Percentiles rank a stretch among this genome's conserved stretches.
These are phyloP conservation scores for Aspergillus sp. DNA, from an alignment of 2,329 filamentous ascomycete genomes.

Conservation along the genomic window DNA sequence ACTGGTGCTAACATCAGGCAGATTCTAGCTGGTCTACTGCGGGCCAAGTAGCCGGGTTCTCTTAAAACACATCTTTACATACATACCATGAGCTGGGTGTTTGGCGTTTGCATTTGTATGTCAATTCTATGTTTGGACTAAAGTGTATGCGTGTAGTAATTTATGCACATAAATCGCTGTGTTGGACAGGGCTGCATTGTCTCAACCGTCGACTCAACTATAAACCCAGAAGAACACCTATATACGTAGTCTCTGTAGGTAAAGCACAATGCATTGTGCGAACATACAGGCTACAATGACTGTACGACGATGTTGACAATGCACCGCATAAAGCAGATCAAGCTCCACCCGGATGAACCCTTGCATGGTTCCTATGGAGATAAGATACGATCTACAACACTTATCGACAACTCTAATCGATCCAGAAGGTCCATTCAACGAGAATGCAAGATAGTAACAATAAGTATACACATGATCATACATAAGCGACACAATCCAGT, in stretches of 20 bases:
- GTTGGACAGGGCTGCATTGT: too few species aligned
- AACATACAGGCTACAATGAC: too few species aligned
- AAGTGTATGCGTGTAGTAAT: not conserved
- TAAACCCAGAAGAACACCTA: too few species aligned
- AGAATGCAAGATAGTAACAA: not conserved
- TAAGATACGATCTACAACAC: not conserved
- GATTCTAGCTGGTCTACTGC: constrained; percentile 18
- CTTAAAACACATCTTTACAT: not conserved
- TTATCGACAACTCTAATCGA: not conserved
- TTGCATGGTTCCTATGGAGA: not conserved
- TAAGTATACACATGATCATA: not conserved
- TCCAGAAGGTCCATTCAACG: not conserved
- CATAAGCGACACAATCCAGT: not conserved
- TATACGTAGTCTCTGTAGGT: too few species aligned
- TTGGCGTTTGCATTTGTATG: constrained; percentile 18
- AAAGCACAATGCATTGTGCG: not conserved
- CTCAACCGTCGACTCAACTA: too few species aligned
- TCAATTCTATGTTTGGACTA: not conserved
- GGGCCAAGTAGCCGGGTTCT: constrained; percentile 7
- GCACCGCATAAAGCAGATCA: not conserved
- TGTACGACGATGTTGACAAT: too few species aligned
- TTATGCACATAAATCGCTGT: too few species aligned
- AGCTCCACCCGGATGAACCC: not conserved
- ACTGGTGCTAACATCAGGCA: constrained; percentile 4
- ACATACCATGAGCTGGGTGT: constrained; percentile 23